Conservation (phyloP, 2,329 filamentous ascomycete species). For the Cucurbitaria berberidis region DNA sequence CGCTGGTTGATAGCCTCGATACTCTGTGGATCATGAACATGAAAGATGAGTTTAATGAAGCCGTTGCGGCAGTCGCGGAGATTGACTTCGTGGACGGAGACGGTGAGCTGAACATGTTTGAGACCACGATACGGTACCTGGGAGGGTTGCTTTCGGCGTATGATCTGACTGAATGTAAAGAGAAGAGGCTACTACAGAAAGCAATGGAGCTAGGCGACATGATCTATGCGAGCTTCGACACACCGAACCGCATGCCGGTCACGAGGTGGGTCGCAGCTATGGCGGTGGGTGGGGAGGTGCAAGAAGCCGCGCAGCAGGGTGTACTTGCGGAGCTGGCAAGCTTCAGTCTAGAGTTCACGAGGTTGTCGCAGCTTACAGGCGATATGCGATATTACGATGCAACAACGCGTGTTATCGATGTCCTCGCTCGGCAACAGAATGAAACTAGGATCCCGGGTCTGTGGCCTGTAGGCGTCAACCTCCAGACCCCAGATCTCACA, state of each 20-base stretch:
- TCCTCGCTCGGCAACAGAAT: constrained; percentile 49
- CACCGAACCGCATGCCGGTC: constrained; percentile 67
- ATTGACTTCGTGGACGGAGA: constrained; percentile 63
- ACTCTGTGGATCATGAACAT: constrained; percentile 73
- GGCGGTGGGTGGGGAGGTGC: constrained; percentile 32
- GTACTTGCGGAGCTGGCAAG: constrained; percentile 54
- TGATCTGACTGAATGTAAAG: constrained; percentile 63
- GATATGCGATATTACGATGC: constrained; percentile 54
- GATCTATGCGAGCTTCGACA: constrained; percentile 69
- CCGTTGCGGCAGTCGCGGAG: constrained; percentile 60
- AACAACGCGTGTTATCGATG: constrained; percentile 46
- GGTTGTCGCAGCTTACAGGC: constrained; percentile 51
- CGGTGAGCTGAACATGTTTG: constrained; percentile 66
- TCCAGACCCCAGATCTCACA: constrained; percentile 35
- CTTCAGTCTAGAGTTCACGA: constrained; percentile 53
- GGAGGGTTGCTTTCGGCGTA: constrained; percentile 71
- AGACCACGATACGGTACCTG: constrained; percentile 72
- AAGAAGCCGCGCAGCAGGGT: constrained; percentile 43
- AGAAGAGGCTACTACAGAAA: constrained; percentile 60
- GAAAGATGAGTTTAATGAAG: constrained; percentile 66
- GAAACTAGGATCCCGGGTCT: constrained; percentile 51
- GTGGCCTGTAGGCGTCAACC: constrained; percentile 46
- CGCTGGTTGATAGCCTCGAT: constrained; percentile 75
- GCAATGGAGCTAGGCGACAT: constrained; percentile 67
- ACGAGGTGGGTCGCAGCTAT: constrained; percentile 35